These are phyloP conservation scores for Piloderma croceum DNA, from an alignment of 768 basidiomycete genomes.

Conservation along the genomic window DNA sequence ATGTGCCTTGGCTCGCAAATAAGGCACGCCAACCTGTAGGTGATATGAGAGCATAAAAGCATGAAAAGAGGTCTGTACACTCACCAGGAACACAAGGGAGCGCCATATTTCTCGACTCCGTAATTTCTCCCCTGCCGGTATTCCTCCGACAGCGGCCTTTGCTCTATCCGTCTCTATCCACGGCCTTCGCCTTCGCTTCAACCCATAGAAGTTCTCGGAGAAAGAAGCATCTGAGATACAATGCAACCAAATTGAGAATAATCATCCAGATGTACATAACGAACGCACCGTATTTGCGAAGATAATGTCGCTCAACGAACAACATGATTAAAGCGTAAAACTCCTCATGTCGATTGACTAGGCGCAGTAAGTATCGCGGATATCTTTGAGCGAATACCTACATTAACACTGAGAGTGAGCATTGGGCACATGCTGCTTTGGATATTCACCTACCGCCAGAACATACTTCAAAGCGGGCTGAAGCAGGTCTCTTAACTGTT, in stretches of 20 bases:
- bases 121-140: slow-evolving; percentile 62
- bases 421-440: slow-evolving; percentile 1
- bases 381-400: slow-evolving; percentile 94
- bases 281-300: slow-evolving; percentile 73
- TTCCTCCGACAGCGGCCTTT: slow-evolving; percentile 58
- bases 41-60: slow-evolving; percentile 6
- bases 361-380: slow-evolving; percentile 83
- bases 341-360: slow-evolving; percentile 95
- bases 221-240: slow-evolving; percentile 74
- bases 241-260: slow-evolving; percentile 1
- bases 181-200: slow-evolving; percentile 73
- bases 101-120: slow-evolving; percentile 62
- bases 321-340: slow-evolving; percentile 89
- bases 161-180: slow-evolving; percentile 67
- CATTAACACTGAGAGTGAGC: no score
- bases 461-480: slow-evolving; percentile 96
- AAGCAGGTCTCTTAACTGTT: slow-evolving; percentile 84
- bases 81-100: slow-evolving; percentile 75
- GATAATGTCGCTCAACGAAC: slow-evolving; percentile 86
- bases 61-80: slow-evolving; percentile 19
- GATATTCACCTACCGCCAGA: slow-evolving; percentile 58
- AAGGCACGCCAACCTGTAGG: slow-evolving; percentile 80
- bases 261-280: not conserved
- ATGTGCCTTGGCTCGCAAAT: slow-evolving; percentile 80
- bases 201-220: slow-evolving; percentile 92